A percentile compares a stretch with the other conserved stretches of the same genome.
Conservation (phyloP, 2,329 filamentous ascomycete genomes). For the Ophiobolus disseminans region DNA sequence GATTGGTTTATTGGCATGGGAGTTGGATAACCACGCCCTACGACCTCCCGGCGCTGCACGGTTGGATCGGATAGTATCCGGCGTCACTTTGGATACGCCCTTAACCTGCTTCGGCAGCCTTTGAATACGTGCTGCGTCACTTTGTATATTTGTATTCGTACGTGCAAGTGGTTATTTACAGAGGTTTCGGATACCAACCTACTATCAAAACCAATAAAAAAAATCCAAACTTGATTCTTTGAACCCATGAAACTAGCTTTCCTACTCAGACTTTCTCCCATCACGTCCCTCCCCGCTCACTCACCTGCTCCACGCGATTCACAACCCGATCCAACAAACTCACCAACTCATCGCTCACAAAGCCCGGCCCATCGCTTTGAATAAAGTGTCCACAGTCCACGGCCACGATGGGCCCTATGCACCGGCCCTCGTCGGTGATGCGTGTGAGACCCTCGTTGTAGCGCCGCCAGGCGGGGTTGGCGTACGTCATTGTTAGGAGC, state of each 20-base stretch:
- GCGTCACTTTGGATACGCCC: no score
- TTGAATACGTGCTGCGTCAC: no score
- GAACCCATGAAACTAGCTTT: no score
- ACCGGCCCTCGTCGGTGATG: constrained; percentile 52
- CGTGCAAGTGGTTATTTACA: not conserved
- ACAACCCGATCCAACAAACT: constrained; percentile 45
- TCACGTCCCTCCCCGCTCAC: constrained; percentile 26
- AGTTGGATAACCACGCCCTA: no score
- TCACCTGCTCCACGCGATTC: constrained; percentile 44
- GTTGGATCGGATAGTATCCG: no score
- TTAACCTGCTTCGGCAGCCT: no score
- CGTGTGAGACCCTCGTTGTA: constrained; percentile 62
- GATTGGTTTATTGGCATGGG: no score
- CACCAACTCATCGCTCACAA: constrained; percentile 43
- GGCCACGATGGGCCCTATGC: constrained; percentile 57
- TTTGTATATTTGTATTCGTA: constrained; percentile 1
- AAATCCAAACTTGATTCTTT: no score
- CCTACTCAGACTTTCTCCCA: no score
- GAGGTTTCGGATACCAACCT: no score
- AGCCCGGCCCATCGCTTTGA: constrained; percentile 60
- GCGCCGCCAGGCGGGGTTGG: constrained; percentile 61
- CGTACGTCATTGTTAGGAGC: constrained; percentile 56
- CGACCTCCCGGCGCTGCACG: no score
- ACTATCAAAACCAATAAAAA: no score
- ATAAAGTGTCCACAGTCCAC: constrained; percentile 63